phyloP scores from a whole-genome alignment of 176 grass and related monocot genomes.

The Hordeum marinum region DNA sequence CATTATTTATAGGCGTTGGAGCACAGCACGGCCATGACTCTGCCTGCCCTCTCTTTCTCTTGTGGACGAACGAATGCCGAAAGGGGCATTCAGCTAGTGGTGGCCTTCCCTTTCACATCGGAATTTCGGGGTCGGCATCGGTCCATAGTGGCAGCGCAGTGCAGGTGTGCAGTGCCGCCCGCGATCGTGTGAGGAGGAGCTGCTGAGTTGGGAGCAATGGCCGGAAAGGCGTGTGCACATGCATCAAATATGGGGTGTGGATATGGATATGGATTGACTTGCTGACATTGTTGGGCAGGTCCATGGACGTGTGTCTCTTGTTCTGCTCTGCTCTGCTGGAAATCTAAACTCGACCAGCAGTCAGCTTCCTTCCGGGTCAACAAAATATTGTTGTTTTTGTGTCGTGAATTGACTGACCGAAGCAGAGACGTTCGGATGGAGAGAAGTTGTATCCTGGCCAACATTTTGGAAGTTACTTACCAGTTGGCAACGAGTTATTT shows the following conservation, averaged over 20 bases:
- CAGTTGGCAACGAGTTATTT: not conserved
- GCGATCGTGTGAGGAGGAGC: not conserved
- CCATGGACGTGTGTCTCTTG: not conserved
- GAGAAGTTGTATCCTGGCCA: not conserved
- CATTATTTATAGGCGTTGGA: slow-evolving; percentile 32
- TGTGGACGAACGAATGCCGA: not conserved
- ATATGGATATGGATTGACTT: not conserved
- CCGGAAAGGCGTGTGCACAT: not conserved
- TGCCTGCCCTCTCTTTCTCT: not conserved
- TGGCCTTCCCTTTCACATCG: slow-evolving; percentile 35
- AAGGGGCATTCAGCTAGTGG: slow-evolving; percentile 28
- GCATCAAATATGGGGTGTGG: not conserved
- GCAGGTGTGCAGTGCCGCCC: not conserved
- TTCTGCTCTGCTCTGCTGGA: not conserved
- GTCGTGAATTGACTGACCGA: not conserved
- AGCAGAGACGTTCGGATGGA: not conserved
- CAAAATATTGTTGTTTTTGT: not conserved
- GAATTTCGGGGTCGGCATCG: slow-evolving; percentile 24
- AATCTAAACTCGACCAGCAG: not conserved
- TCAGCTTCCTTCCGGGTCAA: not conserved
- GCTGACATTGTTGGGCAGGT: not conserved
- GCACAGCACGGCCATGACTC: not conserved
- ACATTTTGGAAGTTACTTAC: not conserved
- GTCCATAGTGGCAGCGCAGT: slow-evolving; percentile 17
- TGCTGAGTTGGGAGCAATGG: not conserved